These are phyloP conservation scores for Suhomyces taliae DNA, from an alignment of 1,139 yeast species.

Conservation along the genomic window DNA sequence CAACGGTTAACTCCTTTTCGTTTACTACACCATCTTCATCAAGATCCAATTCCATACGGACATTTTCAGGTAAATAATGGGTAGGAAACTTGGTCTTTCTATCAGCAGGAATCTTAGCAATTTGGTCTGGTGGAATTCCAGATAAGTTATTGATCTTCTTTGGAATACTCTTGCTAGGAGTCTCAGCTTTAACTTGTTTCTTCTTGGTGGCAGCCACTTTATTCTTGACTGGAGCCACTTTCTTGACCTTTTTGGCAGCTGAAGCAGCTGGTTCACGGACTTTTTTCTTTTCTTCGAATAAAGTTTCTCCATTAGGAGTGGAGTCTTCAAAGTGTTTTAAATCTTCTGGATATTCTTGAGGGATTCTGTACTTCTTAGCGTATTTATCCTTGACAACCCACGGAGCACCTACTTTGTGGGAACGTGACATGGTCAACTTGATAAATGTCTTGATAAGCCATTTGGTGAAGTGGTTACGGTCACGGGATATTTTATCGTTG, in stretches of 20 bases:
- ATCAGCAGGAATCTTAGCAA: constrained; percentile 8
- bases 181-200: constrained; percentile 6
- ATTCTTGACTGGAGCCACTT: background rate
- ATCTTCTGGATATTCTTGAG: constrained; percentile 58
- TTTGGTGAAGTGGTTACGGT: constrained; percentile 84
- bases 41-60: constrained; percentile 23
- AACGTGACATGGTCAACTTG: constrained; percentile 79
- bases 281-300: constrained; percentile 19
- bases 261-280: background rate
- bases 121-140: constrained; percentile 1
- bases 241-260: constrained; percentile 1
- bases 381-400: constrained; percentile 90
- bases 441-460: constrained; percentile 87
- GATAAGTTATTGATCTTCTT: background rate
- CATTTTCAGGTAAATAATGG: constrained; percentile 39
- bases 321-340: constrained; percentile 42
- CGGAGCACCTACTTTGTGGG: constrained; percentile 88
- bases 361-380: constrained; percentile 59
- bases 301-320: constrained; percentile 40
- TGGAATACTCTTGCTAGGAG: constrained; percentile 1
- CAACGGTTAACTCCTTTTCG: constrained; percentile 9
- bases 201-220: constrained; percentile 5
- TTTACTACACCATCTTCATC: constrained; percentile 14
- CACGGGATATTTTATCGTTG: constrained; percentile 72
- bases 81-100: constrained; percentile 27